Base-by-base conservation (phyloP, 116 monocot genomes). In the Papilionanthe hybrid region DNA sequence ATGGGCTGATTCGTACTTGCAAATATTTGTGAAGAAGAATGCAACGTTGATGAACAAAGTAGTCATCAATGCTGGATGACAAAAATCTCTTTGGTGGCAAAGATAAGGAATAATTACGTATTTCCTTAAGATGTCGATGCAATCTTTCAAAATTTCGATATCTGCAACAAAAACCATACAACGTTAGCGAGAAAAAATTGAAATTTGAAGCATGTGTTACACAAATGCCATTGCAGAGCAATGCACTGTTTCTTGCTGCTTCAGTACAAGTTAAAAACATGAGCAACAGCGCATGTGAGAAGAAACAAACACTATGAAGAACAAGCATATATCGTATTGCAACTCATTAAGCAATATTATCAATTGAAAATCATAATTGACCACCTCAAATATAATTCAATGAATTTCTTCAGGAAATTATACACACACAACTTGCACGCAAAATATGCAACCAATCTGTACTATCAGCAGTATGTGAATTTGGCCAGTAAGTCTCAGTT, bases 11-110 rank as follows among this genome's bases (percentile, higher is more conserved):
- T 10, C 84, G 80, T 93, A 99, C 98, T 83, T 99, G 94, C 82
- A 99, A 89, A 86, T 99, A 99, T 86, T 91, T 99, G 83, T 99
- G 90, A 72, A 99, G 93, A 79, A 99, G 91, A 85, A 99, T 94
- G 72, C 93, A 94, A 47, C 98, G 84, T 42, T 93, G 92, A 79
- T 90, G 93, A 56, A 99, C 95, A 83, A 99, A 91, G 81, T 87
- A 86, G 85, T 99, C 91, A 89, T 98, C 98, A 81, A 94, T 91
- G 75, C 91, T 93, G 72, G 98, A 99, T 55, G 94, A 93, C 72
- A 98, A 89, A 83, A 94, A 94, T 57, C 93, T 90, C 89, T 98
- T 98, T 72, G 98, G 98, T 47, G 98, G 98, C 80, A 98, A 90
- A 67, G 94, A 91, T 66, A 98, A 80, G 48, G 88, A 80, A 78